A percentile compares a stretch with the other conserved stretches of the same genome.
phyloP scores from a whole-genome alignment of 345 rosid species.

The Ceriops decandra region DNA sequence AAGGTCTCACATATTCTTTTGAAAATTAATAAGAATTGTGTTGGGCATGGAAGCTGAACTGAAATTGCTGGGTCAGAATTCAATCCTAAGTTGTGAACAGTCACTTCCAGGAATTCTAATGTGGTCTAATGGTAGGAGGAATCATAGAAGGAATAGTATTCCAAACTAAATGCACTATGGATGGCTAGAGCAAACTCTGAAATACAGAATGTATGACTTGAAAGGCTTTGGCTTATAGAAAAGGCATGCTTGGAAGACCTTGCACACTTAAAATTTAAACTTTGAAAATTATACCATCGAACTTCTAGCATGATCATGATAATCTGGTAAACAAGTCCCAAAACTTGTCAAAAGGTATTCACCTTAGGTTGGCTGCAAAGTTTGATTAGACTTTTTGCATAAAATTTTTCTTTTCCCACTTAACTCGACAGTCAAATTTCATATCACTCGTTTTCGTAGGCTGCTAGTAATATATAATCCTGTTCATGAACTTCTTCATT shows the following conservation, averaged over 20 bases:
- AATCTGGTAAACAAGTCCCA: background rate
- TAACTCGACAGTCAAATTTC: background rate
- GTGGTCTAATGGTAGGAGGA: background rate
- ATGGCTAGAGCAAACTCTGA: too few species aligned
- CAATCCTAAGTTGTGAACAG: background rate
- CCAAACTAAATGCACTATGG: background rate
- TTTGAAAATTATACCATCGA: background rate
- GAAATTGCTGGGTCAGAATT: background rate
- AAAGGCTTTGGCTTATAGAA: background rate
- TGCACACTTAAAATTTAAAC: too few species aligned
- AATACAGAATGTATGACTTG: background rate
- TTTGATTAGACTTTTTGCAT: background rate
- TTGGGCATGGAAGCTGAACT: background rate
- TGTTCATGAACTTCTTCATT: slow-evolving; percentile 1
- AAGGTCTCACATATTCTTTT: background rate
- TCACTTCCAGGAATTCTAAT: background rate
- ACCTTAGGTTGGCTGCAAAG: background rate
- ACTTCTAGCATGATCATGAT: background rate
- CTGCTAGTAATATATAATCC: background rate
- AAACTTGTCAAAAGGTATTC: background rate
- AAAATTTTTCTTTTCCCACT: background rate
- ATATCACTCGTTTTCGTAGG: background rate
- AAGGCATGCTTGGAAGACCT: too few species aligned
- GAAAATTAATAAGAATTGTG: background rate
- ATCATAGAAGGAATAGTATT: background rate